A percentile compares a stretch with the other conserved stretches of the same genome.
phyloP scores from a whole-genome alignment of 306 rosid genomes.

The Quillaja saponaria region DNA sequence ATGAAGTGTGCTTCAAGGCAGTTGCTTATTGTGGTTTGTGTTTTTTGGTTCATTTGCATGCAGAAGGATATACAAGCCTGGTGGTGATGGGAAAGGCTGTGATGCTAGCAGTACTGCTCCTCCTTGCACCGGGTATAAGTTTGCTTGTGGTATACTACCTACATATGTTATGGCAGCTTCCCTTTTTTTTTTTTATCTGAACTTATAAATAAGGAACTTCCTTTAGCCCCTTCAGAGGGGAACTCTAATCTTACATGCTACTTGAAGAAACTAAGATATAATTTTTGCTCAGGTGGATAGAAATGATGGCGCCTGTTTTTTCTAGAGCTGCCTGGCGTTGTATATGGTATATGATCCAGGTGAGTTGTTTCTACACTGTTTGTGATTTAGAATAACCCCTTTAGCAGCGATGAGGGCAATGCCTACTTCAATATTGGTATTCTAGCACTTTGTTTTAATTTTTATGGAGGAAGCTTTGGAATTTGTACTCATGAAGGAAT shows the following conservation, averaged over 20 bases:
- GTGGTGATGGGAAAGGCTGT: slow-evolving; percentile 58
- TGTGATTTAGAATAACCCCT: neutral
- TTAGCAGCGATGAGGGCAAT: neutral
- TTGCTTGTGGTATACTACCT: neutral
- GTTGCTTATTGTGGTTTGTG: slow-evolving; percentile 20
- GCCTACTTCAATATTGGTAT: no score
- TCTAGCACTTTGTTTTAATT: no score
- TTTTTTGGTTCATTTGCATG: slow-evolving; percentile 31
- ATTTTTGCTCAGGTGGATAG: slow-evolving; percentile 81
- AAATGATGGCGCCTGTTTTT: slow-evolving; percentile 99
- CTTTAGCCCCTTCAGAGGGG: neutral
- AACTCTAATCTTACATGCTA: slow-evolving; percentile 5
- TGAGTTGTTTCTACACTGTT: slow-evolving; percentile 26
- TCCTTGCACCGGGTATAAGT: slow-evolving; percentile 89
- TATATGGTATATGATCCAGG: slow-evolving; percentile 96
- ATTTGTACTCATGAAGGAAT: no score
- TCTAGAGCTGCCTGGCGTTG: slow-evolving; percentile 92
- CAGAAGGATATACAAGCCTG: slow-evolving; percentile 74
- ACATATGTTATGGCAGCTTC: slow-evolving; percentile 8
- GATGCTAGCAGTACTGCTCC: slow-evolving; percentile 67
- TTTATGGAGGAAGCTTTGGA: no score
- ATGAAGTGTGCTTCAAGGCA: slow-evolving; percentile 1
- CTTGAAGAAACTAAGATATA: slow-evolving; percentile 30
- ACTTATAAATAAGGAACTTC: no score
- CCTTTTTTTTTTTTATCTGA: slow-evolving; percentile 4